Conservation (phyloP, 2,329 filamentous ascomycete genomes). For the Diaporthe sp. region DNA sequence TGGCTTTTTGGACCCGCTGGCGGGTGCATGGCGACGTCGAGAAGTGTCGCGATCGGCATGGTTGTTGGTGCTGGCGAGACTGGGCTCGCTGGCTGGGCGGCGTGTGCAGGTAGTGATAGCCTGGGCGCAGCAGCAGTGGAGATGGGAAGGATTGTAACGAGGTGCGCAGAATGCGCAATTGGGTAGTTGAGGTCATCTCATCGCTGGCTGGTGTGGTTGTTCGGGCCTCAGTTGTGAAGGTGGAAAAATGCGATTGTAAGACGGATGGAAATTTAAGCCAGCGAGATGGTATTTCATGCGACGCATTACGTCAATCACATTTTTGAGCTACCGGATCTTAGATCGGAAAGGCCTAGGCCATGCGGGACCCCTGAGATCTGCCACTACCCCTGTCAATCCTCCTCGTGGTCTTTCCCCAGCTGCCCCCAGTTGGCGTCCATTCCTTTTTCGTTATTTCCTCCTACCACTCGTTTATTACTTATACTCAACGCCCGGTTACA, state of each 20-base stretch:
- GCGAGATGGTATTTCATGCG: neutral
- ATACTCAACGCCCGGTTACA: neutral
- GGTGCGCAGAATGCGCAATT: constrained; percentile 43
- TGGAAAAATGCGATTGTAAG: constrained; percentile 4
- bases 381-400: constrained; percentile 5
- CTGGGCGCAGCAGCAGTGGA: neutral
- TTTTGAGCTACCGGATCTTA: neutral
- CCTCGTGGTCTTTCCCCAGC: neutral
- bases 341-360: constrained; percentile 22
- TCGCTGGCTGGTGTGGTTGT: constrained; percentile 6
- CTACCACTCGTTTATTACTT: neutral
- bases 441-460: neutral
- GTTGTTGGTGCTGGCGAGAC: neutral
- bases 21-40: constrained; percentile 17
- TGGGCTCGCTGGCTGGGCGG: constrained; percentile 1
- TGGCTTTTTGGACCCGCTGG: neutral
- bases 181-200: constrained; percentile 44
- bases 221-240: neutral
- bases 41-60: neutral
- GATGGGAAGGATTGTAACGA: constrained; percentile 1
- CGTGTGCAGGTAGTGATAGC: neutral
- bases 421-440: neutral
- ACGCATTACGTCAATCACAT: constrained; percentile 42
- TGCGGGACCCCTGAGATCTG: neutral
- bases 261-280: constrained; percentile 28